phyloP scores from a whole-genome alignment of 1,284 basidiomycete species.

The Quambalaria eucalypti region DNA sequence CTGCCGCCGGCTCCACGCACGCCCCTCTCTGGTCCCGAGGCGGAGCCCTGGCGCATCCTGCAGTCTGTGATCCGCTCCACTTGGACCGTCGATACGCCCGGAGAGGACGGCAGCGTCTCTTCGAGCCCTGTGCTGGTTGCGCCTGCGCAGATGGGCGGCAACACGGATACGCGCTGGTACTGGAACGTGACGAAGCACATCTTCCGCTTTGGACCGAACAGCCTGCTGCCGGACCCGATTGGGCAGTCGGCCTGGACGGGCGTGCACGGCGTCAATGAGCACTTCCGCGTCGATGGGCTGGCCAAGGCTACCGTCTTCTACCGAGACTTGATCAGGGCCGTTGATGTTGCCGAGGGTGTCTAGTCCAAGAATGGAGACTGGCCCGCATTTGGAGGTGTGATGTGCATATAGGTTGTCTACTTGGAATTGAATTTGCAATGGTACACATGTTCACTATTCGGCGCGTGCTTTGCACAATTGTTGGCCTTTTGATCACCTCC shows the following conservation, averaged over 20 bases:
- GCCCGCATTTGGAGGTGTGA: too few relatives aligned
- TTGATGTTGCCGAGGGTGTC: too few relatives aligned
- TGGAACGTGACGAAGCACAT: neutral
- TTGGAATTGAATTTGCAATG: neutral
- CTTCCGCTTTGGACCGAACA: conserved; percentile 2
- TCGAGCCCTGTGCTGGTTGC: conserved; percentile 50
- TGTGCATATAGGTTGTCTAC: too few relatives aligned
- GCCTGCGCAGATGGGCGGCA: conserved; percentile 55
- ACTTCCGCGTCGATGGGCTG: neutral
- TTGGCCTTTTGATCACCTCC: too few relatives aligned
- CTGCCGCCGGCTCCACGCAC: conserved; percentile 57
- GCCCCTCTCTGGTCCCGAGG: conserved; percentile 47
- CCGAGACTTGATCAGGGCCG: neutral
- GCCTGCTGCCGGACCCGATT: neutral
- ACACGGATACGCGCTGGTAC: conserved; percentile 17
- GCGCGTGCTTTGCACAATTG: too few relatives aligned
- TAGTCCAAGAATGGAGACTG: too few relatives aligned
- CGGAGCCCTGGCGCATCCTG: conserved; percentile 6
- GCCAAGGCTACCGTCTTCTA: neutral
- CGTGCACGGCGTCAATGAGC: conserved; percentile 2
- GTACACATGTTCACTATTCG: too few relatives aligned
- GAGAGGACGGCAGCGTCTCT: conserved; percentile 35
- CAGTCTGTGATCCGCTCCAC: neutral
- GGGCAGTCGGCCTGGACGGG: neutral
- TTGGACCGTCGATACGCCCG: conserved; percentile 16